phyloP scores from a whole-genome alignment of 2,329 filamentous ascomycete genomes.

The Fusarium nygamai region DNA sequence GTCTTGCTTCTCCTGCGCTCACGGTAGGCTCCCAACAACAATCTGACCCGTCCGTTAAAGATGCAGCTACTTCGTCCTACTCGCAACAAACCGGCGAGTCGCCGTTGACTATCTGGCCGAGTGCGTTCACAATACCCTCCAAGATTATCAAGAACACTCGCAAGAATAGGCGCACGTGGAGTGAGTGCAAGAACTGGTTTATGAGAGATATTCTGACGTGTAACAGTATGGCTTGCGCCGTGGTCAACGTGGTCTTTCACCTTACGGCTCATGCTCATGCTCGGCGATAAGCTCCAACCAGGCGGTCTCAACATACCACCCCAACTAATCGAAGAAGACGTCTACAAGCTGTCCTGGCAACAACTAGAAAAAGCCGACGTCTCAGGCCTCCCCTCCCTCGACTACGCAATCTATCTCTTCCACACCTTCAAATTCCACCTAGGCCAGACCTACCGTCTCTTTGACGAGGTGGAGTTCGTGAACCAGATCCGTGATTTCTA shows the following conservation, averaged over 20 bases:
- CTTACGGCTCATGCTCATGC: constrained; percentile 44
- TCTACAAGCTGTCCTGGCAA: constrained; percentile 43
- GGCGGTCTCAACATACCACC: constrained; percentile 34
- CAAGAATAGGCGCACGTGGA: constrained; percentile 49
- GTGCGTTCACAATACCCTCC: constrained; percentile 44
- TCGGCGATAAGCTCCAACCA: constrained; percentile 45
- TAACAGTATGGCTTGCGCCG: constrained; percentile 45
- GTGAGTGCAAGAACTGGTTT: constrained; percentile 36
- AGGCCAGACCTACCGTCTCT: constrained; percentile 49
- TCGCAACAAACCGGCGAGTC: constrained; percentile 12
- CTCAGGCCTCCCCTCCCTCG: constrained; percentile 48
- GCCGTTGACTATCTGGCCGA: constrained; percentile 43
- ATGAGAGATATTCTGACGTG: not conserved
- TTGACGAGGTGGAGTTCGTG: constrained; percentile 47
- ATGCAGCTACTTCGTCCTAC: not conserved
- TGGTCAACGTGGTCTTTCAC: constrained; percentile 51
- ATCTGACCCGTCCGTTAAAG: constrained; percentile 10
- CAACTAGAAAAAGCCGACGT: constrained; percentile 43
- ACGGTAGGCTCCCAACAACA: constrained; percentile 17
- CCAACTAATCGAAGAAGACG: constrained; percentile 40
- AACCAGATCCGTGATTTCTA: constrained; percentile 42
- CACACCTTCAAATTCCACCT: constrained; percentile 52
- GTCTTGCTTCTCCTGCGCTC: constrained; percentile 32
- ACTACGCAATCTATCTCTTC: constrained; percentile 47
- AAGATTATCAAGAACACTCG: constrained; percentile 44